Evolutionary conservation across 106 monocot genomes (phyloP), one percentile per base, ranked within the genome.

Genomic region (Allium cepa): DNA sequence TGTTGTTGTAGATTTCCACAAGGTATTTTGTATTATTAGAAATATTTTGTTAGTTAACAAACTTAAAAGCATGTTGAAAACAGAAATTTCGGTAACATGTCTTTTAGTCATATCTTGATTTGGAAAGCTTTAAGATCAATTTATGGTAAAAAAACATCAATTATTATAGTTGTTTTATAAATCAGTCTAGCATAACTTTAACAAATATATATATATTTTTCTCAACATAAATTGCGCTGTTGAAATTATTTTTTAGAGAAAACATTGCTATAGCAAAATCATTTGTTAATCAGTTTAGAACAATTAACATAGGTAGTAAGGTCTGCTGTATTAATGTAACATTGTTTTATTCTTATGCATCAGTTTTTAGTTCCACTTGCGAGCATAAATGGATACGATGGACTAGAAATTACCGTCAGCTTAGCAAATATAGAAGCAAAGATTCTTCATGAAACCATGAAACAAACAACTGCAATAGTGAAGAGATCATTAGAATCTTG

Each of bases 281-380:
- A 22, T 22, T 22, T 0, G 22, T 22, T 22, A 22, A 22, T 22
- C 22, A 22, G 22, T 22, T 1, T 22, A 22, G 22, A 22, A 22
- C 22, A 22, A 22, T 22, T 22, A 22, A 22, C 22, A 22, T 1
- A 22, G 22, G 0, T 22, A 22, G 22, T 22, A 22, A 22, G 22
- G 22, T 22, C 22, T 22, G 22, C 1, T 0, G 22, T 22, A 22
- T 22, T 22, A 0, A 22, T 22, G 22, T 22, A 22, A 1, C 1
- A 1, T 22, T 22, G 22, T 22, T 22, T 22, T 22, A 22, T 22
- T 0, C 22, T 22, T 22, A 22, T 22, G 22, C 22, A 76, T 16
- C 81, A 92, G 97, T 86, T 99, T 60, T 70, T 92, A 55, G 60
- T 90, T 18, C 82, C 79, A 7, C 78, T 92, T 8, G 80, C 87